phyloP scores from a whole-genome alignment of 345 rosid genomes.

The Salix brachista region DNA sequence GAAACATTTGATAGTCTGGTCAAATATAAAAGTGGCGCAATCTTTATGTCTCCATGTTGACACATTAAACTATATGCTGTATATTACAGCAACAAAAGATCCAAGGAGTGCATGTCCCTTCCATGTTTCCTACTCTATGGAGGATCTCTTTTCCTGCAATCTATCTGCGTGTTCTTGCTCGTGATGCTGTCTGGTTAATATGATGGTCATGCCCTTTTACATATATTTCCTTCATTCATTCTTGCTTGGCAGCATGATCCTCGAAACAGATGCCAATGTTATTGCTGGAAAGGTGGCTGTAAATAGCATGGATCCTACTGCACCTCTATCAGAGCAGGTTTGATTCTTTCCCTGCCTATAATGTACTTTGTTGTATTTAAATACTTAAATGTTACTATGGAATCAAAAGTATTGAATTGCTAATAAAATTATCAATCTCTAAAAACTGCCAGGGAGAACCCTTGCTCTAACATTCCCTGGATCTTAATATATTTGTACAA shows the following conservation, averaged over 20 bases:
- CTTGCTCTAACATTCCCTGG: background rate
- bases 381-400: background rate
- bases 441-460: background rate
- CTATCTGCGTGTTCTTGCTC: background rate
- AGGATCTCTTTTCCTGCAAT: background rate
- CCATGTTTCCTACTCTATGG: background rate
- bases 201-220: background rate
- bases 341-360: background rate
- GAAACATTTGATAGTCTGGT: background rate
- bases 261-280: conserved; percentile 73
- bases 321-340: conserved; percentile 90
- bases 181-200: background rate
- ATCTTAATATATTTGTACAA: background rate
- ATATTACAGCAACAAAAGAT: background rate
- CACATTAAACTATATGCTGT: background rate
- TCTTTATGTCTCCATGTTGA: background rate
- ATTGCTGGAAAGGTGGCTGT: conserved; percentile 86
- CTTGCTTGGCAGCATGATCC: conserved; percentile 57
- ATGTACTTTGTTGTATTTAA: background rate
- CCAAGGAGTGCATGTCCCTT: background rate
- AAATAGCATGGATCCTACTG: conserved; percentile 67
- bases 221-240: background rate
- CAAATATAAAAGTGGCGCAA: background rate
- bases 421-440: background rate
- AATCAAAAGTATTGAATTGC: background rate